Base-by-base conservation (phyloP, 2,329 filamentous ascomycete species). In the Colletotrichum costaricense region DNA sequence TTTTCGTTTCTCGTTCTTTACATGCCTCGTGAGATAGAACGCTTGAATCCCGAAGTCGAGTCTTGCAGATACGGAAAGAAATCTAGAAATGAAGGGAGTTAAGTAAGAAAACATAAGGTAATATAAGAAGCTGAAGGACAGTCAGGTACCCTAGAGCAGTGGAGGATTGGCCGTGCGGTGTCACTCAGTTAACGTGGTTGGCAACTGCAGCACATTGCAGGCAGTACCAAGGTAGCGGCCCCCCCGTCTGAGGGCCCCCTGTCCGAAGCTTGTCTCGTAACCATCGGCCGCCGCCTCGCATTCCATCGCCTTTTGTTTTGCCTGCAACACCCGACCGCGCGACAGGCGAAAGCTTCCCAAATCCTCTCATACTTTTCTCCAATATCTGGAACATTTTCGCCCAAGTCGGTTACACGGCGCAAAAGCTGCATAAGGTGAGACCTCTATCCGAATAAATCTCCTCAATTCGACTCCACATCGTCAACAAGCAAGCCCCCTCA, bases 181-280 rank as follows among this genome's bases (percentile, higher is more conserved):
- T 46, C 42, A 46, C 19, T 19, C 55, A 49, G 64, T 67, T 19
- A 59, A 52, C 26, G 62, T 33, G 35, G 35, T 33, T 67, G 64
- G 54, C n/a, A 22, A 22, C 35, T 28, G 33, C 54, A 42, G 35
- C 35, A 42, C 35, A 19, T 42, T 24, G 60, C 12, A 54, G 19
- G 46, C 46, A 63, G 22, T 22, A 19, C 33, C 33, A 16, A 22
- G 33, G 42, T 35, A 52, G 65, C 28, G 24, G 55, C 9, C 19
- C 24, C 35, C 64, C 64, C 54, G n/a, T 49, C 55, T 35, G 64
- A 33, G 56, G 26, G 49, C 70, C 69, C 67, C 71, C 67, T 54
- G 55, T 56, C 28, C 38, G 67, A 73, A 70, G 71, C 71, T 73
- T 70, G 67, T 72, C 66, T 72, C 66, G 70, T 70, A 70, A 73